A percentile compares a stretch with the other conserved stretches of the same genome.
Conservation (phyloP, 495 filamentous ascomycete genomes). For the Aspergillus mulundensis region DNA sequence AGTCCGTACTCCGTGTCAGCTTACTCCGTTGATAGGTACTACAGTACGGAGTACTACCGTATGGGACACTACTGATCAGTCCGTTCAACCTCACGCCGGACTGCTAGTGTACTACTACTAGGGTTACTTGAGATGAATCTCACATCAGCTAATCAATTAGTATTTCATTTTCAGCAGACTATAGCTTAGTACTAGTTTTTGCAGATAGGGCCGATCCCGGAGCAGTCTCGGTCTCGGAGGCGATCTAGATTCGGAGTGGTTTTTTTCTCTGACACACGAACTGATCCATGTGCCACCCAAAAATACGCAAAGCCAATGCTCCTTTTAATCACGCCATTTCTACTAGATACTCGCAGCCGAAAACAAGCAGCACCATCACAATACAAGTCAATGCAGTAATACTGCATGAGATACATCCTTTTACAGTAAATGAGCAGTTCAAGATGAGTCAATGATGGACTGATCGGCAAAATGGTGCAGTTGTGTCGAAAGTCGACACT, state of each 20-base stretch:
- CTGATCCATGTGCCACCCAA: neutral
- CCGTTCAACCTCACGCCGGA: neutral
- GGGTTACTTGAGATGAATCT: neutral
- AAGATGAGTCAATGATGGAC: neutral
- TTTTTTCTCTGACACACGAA: neutral
- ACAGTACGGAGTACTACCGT: too few species aligned
- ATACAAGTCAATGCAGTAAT: neutral
- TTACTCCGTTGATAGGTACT: neutral
- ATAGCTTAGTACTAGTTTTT: neutral
- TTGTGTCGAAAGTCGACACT: neutral
- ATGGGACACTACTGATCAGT: neutral
- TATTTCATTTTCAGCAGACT: neutral
- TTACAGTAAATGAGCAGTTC: too few species aligned
- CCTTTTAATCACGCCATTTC: conserved; percentile 3
- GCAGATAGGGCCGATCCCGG: neutral
- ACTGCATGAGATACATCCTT: neutral
- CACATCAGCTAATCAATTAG: too few species aligned
- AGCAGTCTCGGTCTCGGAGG: neutral
- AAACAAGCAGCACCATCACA: too few species aligned
- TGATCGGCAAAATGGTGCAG: neutral
- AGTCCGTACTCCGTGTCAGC: neutral
- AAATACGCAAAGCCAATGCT: conserved; percentile 2
- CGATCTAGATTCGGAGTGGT: neutral
- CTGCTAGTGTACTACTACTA: too few species aligned
- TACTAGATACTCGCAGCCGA: too few species aligned